Conservation (phyloP, 1,284 basidiomycete genomes). For the Rhodotorula sp. region DNA sequence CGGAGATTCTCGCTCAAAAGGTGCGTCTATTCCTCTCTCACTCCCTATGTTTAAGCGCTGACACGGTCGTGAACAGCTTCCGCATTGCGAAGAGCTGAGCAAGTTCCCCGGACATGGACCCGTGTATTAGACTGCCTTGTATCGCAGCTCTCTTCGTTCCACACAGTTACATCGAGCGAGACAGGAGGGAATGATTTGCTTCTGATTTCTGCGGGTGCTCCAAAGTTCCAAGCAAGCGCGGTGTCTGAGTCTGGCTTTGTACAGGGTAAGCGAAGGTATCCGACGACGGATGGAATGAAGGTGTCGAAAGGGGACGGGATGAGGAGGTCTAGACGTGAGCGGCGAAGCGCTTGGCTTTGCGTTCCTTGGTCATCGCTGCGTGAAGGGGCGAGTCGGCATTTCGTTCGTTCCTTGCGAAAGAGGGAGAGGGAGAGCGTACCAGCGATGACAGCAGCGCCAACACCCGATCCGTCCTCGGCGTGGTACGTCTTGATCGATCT, state of each 20-base stretch:
- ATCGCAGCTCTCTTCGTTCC: not conserved
- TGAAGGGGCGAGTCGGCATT: not conserved
- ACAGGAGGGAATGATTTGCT: no score
- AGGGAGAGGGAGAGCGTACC: slow-evolving; percentile 56
- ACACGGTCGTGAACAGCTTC: slow-evolving; percentile 56
- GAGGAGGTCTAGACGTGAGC: slow-evolving; percentile 39
- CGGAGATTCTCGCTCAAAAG: slow-evolving; percentile 54
- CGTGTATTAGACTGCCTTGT: slow-evolving; percentile 2
- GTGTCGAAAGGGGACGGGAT: not conserved
- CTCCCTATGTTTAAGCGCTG: not conserved
- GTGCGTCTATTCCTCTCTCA: not conserved
- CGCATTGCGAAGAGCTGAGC: slow-evolving; percentile 71
- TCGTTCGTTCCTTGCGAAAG: slow-evolving; percentile 10
- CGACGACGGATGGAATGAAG: not conserved
- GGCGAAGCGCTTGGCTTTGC: slow-evolving; percentile 56
- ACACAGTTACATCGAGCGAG: no score
- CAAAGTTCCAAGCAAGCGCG: no score
- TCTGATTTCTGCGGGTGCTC: no score
- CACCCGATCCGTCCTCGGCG: slow-evolving; percentile 91
- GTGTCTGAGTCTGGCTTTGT: no score
- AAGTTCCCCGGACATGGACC: slow-evolving; percentile 37
- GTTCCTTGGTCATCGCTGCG: slow-evolving; percentile 63
- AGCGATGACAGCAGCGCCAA: slow-evolving; percentile 93
- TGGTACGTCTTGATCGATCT: slow-evolving; percentile 77
- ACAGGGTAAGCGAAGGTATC: no score